Percentiles rank a stretch among this genome's conserved stretches.
Evolutionary conservation across 23 red algal species (phyloP).

Genomic region (Agarophyton chilense): DNA sequence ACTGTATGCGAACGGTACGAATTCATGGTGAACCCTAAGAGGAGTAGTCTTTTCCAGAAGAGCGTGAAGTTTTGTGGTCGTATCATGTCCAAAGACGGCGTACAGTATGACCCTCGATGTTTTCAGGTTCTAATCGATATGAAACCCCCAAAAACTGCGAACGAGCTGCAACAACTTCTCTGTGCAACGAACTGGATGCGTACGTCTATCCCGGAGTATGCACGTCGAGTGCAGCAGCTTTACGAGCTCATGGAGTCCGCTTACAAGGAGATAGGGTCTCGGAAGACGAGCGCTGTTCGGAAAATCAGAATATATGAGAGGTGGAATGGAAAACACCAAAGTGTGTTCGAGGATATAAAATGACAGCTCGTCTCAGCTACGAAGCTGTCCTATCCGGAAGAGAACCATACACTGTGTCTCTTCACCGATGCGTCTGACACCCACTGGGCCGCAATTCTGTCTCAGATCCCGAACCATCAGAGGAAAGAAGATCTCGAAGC

Average conservation of each 20-base stretch:
- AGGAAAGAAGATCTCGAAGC: neutral
- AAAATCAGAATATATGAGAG: neutral
- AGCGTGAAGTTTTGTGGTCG: conserved; percentile 31
- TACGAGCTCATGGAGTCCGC: neutral
- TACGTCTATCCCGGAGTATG: conserved; percentile 18
- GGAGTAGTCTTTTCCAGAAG: neutral
- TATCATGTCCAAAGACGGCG: conserved; percentile 8
- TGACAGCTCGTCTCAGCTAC: neutral
- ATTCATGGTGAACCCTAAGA: neutral
- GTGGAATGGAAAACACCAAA: neutral
- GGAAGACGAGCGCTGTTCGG: neutral
- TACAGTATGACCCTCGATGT: neutral
- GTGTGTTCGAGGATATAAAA: conserved; percentile 4
- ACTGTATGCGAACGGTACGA: neutral
- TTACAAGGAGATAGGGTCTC: neutral
- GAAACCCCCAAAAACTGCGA: neutral
- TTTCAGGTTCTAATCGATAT: neutral
- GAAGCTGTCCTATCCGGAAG: conserved; percentile 9
- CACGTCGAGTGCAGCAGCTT: neutral
- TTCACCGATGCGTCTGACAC: conserved; percentile 50
- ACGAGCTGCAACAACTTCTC: conserved; percentile 31
- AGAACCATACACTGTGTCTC: conserved; percentile 5
- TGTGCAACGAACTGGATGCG: no score
- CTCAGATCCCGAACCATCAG: conserved; percentile 6
- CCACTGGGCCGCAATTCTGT: conserved; percentile 25